Conservation (phyloP, 2,329 filamentous ascomycete species). For the Phaeosphaeriaceae sp. region DNA sequence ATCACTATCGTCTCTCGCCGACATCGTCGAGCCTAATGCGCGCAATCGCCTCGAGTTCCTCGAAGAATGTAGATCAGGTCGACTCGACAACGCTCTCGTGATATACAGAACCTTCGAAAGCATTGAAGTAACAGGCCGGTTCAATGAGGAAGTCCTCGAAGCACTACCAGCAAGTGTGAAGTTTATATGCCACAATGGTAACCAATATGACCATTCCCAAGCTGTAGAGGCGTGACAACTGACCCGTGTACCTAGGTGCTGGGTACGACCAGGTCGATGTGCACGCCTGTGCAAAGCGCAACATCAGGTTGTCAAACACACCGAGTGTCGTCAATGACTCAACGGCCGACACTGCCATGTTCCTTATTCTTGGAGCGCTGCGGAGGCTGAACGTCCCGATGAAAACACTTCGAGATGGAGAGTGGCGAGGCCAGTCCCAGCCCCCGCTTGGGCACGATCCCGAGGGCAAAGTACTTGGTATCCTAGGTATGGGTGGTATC, state of each 20-base stretch:
- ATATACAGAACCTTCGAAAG: slow-evolving; percentile 76
- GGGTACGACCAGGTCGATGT: slow-evolving; percentile 87
- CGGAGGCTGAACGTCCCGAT: slow-evolving; percentile 75
- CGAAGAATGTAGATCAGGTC: slow-evolving; percentile 69
- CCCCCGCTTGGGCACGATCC: slow-evolving; percentile 75
- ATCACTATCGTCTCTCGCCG: slow-evolving; percentile 66
- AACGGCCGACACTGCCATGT: slow-evolving; percentile 82
- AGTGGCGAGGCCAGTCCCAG: slow-evolving; percentile 68
- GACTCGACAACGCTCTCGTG: slow-evolving; percentile 69
- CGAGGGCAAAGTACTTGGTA: slow-evolving; percentile 78
- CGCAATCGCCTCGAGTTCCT: slow-evolving; percentile 72
- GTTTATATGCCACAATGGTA: slow-evolving; percentile 56
- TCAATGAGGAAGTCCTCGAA: slow-evolving; percentile 74
- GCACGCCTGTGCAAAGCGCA: slow-evolving; percentile 70
- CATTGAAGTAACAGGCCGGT: slow-evolving; percentile 67
- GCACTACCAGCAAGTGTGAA: slow-evolving; percentile 49
- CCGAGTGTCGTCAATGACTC: slow-evolving; percentile 83
- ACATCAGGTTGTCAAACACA: slow-evolving; percentile 77
- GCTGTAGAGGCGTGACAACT: too few relatives aligned
- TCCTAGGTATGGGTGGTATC: slow-evolving; percentile 87
- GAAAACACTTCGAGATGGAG: slow-evolving; percentile 67
- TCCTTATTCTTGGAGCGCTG: slow-evolving; percentile 80
- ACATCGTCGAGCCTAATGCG: slow-evolving; percentile 69
- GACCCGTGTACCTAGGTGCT: slow-evolving; percentile 61
- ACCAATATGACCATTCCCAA: slow-evolving; percentile 14